A percentile compares a stretch with the other conserved stretches of the same genome.
Evolutionary conservation across 495 filamentous ascomycete species (phyloP).

Genomic region (Cryomyces minteri): DNA sequence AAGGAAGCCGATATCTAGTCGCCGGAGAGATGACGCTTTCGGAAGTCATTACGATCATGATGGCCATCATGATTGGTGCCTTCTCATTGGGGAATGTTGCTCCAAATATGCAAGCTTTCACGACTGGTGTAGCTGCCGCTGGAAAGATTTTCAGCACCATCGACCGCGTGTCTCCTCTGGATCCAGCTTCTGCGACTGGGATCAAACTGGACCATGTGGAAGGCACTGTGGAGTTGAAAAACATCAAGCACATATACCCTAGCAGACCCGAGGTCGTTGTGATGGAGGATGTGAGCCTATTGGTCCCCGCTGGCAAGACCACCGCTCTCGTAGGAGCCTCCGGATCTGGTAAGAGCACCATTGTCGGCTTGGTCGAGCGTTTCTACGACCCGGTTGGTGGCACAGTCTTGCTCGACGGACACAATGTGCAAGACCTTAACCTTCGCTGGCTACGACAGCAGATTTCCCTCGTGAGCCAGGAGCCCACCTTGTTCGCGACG

Average conservation of each 20-base stretch:
- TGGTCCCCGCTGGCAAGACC: conserved; percentile 69
- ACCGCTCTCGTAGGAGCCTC: conserved; percentile 77
- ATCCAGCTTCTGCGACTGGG: conserved; percentile 57
- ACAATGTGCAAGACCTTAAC: conserved; percentile 66
- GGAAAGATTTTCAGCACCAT: conserved; percentile 86
- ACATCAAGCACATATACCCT: conserved; percentile 85
- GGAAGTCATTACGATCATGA: conserved; percentile 57
- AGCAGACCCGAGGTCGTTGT: conserved; percentile 78
- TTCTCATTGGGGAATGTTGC: conserved; percentile 80
- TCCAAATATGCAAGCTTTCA: conserved; percentile 72
- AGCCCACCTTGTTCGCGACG: conserved; percentile 68
- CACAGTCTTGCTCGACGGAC: conserved; percentile 62
- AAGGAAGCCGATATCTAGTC: conserved; percentile 66
- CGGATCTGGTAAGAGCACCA: conserved; percentile 80
- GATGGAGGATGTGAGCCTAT: conserved; percentile 62
- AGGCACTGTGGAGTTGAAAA: conserved; percentile 64
- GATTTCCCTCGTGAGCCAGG: conserved; percentile 75
- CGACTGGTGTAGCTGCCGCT: conserved; percentile 62
- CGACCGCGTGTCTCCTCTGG: conserved; percentile 71
- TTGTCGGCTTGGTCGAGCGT: conserved; percentile 78
- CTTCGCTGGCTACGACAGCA: conserved; percentile 83
- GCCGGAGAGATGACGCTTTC: conserved; percentile 36
- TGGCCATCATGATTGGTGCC: conserved; percentile 81
- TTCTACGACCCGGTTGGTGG: conserved; percentile 85
- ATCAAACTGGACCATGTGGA: conserved; percentile 48